A percentile compares a stretch with the other conserved stretches of the same genome.
These are phyloP conservation scores for Solanum sparsipilum DNA, from an alignment of 257 asterid species.

Conservation along the genomic window DNA sequence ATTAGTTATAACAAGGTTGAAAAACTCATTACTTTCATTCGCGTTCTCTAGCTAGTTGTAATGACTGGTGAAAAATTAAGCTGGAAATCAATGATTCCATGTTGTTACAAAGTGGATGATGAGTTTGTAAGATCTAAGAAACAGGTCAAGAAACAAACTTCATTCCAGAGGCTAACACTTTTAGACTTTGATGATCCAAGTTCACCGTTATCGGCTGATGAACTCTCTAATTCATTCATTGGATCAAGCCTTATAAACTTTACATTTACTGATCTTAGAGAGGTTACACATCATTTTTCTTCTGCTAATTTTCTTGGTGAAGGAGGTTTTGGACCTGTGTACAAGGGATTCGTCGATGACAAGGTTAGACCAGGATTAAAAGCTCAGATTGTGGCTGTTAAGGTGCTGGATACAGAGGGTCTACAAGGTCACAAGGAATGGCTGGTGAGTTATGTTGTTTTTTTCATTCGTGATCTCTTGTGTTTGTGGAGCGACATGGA, in stretches of 20 bases:
- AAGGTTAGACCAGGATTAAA: neutral
- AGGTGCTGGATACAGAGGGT: slow-evolving; percentile 1
- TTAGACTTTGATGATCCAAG: slow-evolving; percentile 2
- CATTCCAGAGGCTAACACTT: neutral
- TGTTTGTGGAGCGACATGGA: neutral
- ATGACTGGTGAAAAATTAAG: neutral
- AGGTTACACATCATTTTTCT: neutral
- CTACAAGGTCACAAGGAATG: slow-evolving; percentile 9
- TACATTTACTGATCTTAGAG: slow-evolving; percentile 3
- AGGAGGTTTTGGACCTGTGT: slow-evolving; percentile 3
- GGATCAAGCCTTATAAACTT: neutral
- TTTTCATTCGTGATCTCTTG: neutral
- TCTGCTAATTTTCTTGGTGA: slow-evolving; percentile 1
- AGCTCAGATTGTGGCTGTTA: slow-evolving; percentile 6
- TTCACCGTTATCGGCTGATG: slow-evolving; percentile 2
- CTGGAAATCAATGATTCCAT: slow-evolving; percentile 3
- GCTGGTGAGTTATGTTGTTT: neutral
- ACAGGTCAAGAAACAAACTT: neutral
- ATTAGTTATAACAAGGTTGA: neutral
- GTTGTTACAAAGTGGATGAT: neutral
- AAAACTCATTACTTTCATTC: neutral
- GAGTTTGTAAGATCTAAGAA: neutral
- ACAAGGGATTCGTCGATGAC: slow-evolving; percentile 1
- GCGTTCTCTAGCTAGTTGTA: neutral
- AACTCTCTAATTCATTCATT: slow-evolving; percentile 3